Evolutionary conservation across 2,329 filamentous ascomycete species (phyloP).

Genomic region (Cladosporium halotolerans): DNA sequence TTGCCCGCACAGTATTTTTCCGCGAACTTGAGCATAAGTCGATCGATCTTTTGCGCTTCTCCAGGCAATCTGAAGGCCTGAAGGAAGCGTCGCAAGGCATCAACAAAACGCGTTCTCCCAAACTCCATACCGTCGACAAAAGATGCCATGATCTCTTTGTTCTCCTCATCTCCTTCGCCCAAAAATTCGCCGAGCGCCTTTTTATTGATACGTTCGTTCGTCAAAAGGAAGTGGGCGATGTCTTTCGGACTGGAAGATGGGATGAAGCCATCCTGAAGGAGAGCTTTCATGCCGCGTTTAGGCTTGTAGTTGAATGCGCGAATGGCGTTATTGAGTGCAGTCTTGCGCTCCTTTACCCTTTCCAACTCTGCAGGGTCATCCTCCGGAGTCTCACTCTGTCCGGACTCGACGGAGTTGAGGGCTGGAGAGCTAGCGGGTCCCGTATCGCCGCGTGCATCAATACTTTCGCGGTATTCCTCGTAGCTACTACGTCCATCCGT

Average conservation of each 20-base stretch:
- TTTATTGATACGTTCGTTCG: slow-evolving; percentile 82
- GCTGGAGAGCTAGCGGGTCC: slow-evolving; percentile 44
- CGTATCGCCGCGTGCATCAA: slow-evolving; percentile 58
- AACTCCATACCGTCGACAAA: slow-evolving; percentile 98
- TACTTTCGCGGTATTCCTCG: slow-evolving; percentile 62
- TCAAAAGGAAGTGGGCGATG: slow-evolving; percentile 75
- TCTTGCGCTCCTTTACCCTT: slow-evolving; percentile 89
- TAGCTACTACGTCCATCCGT: slow-evolving; percentile 46
- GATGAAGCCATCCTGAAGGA: slow-evolving; percentile 84
- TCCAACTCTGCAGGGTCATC: slow-evolving; percentile 94
- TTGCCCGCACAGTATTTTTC: slow-evolving; percentile 93
- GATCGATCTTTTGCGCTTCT: slow-evolving; percentile 97
- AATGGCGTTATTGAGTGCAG: slow-evolving; percentile 80
- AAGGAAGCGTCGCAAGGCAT: slow-evolving; percentile 82
- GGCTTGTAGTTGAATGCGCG: slow-evolving; percentile 97
- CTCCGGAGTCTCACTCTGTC: slow-evolving; percentile 45
- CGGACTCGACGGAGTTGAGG: slow-evolving; percentile 32
- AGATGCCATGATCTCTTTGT: slow-evolving; percentile 96
- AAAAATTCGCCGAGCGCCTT: slow-evolving; percentile 88
- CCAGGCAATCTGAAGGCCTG: slow-evolving; percentile 93
- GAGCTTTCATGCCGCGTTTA: slow-evolving; percentile 80
- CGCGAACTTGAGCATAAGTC: slow-evolving; percentile 98
- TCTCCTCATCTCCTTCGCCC: slow-evolving; percentile 85
- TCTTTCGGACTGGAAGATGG: slow-evolving; percentile 69
- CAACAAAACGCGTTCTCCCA: slow-evolving; percentile 81